These are phyloP conservation scores for Elongisporangium anandrum DNA, from an alignment of 352 stramenopile genomes.

Conservation along the genomic window DNA sequence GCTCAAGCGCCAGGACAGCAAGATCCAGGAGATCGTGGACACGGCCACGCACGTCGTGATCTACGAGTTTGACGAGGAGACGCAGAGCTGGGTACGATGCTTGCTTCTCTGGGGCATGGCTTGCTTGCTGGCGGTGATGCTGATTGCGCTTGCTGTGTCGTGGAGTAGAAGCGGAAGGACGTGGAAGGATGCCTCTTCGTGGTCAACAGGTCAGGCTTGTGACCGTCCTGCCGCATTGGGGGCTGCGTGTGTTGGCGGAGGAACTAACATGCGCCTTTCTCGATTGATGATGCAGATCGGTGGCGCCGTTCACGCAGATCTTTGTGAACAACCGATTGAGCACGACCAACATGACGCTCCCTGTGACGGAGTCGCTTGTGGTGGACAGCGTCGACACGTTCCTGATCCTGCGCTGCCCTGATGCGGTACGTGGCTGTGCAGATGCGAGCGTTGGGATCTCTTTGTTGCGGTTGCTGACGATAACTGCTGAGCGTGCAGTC, in stretches of 20 bases:
- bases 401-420: conserved; percentile 73
- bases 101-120: not conserved
- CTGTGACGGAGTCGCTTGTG: conserved; percentile 62
- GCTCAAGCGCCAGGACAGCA: conserved; percentile 75
- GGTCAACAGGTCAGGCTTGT: conserved; percentile 53
- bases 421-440: conserved; percentile 23
- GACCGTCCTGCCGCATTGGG: not conserved
- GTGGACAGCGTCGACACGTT: conserved; percentile 85
- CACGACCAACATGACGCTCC: conserved; percentile 83
- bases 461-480: not conserved
- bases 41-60: conserved; percentile 84
- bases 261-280: not conserved
- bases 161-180: conserved; percentile 78
- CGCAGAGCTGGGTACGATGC: conserved; percentile 74
- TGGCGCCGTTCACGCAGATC: conserved; percentile 77
- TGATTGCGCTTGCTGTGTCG: not conserved
- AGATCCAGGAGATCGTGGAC: conserved; percentile 82
- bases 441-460: too few relatives aligned
- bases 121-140: too few relatives aligned
- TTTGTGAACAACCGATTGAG: conserved; percentile 89
- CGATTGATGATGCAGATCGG: conserved; percentile 29
- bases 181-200: conserved; percentile 84
- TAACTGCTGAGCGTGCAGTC: conserved; percentile 13
- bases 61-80: conserved; percentile 84
- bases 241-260: not conserved